Evolutionary conservation across 2,329 filamentous ascomycete species (phyloP), one percentile per base, ranked within the genome.

Genomic region (Apiospora koreana): DNA sequence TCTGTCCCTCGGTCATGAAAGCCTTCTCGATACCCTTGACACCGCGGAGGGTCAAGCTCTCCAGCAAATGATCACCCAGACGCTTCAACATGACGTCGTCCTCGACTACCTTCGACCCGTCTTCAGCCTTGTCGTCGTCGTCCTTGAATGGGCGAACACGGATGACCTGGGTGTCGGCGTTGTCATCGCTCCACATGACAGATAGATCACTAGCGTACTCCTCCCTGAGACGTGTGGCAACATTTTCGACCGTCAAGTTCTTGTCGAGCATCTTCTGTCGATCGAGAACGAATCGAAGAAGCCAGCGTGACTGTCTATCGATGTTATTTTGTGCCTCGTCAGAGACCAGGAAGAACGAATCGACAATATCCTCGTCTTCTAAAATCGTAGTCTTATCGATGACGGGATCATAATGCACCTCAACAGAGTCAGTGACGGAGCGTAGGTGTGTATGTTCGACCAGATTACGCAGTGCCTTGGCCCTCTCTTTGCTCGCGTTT

Each of bases 121-220:
- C 91, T 12, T 95, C 93, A 16, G 93, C 92, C 78, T 94, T 92
- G 64, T 91, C 89, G 64, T 91, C 89, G 66, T 89, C 87, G 72
- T 89, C 84, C 72, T 97, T 90, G 76, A 68, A 54, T 7, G 95
- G 92, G 74, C 96, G 93, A 74, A 98, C 92, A 80, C 96, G 96
- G 76, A 99, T 94, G 64, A 98, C 92, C 80, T 97, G 94, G 79
- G 97, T 91, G 74, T 98, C 95, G 12, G 95, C 95, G 81, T 99
- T 99, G 86, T 98, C 96, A 81, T 99, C 96, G 82, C 94, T 97
- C 86, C 97, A 97, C 72, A 99, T 95, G 74, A 99, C 91, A 18
- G 94, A 94, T 76, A 98, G 85, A 81, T 97, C 94, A 72, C 88
- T 90, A 25, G 90, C 88, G 79, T 97, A 99, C 68, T 94, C 92